Conservation (phyloP, 148 eudicot genomes). For the Rheum nobile region DNA sequence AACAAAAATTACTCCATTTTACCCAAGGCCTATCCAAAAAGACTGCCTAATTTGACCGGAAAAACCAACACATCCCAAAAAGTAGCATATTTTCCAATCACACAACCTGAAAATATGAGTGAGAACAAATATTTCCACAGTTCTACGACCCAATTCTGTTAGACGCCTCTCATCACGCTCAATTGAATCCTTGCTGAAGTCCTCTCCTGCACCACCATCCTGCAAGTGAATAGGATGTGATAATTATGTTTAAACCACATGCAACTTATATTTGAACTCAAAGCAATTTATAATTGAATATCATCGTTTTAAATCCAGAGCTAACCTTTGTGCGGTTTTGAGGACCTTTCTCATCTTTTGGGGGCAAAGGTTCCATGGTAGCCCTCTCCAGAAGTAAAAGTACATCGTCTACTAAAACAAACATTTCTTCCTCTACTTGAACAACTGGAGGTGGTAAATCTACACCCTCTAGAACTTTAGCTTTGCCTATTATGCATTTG, state of each 20-base stretch:
- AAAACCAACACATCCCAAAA: not conserved
- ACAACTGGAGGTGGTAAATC: constrained; percentile 63
- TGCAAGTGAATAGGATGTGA: constrained; percentile 13
- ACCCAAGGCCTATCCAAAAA: not conserved
- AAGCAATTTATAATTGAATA: not conserved
- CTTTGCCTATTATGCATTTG: constrained; percentile 50
- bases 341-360: constrained; percentile 93
- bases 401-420: constrained; percentile 80
- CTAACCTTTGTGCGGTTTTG: constrained; percentile 94
- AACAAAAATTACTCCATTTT: not conserved
- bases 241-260: not conserved
- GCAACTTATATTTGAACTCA: not conserved
- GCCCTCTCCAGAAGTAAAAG: constrained; percentile 69
- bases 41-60: not conserved
- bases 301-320: not conserved
- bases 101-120: constrained; percentile 72
- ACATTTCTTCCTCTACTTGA: constrained; percentile 57
- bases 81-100: not conserved
- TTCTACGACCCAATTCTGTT: constrained; percentile 90
- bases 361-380: constrained; percentile 80
- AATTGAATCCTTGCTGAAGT: constrained; percentile 65
- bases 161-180: constrained; percentile 94
- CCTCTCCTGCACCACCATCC: constrained; percentile 86
- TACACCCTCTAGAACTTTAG: constrained; percentile 49
- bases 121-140: constrained; percentile 84